Evolutionary conservation across 2,329 filamentous ascomycete species (phyloP).

Genomic region (Aspergillus floridensis): DNA sequence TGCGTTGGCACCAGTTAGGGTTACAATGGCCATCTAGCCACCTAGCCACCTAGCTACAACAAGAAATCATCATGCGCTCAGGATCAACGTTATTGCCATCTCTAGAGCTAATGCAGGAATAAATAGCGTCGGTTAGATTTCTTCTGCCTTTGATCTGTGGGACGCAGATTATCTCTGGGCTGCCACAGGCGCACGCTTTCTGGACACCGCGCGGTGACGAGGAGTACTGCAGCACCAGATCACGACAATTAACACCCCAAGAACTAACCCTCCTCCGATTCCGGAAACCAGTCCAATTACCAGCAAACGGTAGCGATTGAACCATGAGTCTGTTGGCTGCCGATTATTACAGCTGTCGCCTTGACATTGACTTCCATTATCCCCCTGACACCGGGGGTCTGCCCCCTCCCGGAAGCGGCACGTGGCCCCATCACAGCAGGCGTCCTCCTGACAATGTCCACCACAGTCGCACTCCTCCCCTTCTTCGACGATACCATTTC

Average conservation of each 20-base stretch:
- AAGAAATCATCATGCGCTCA: no score
- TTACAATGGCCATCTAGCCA: no score
- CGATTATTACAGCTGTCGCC: conserved; percentile 2
- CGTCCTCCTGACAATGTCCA: conserved; percentile 30
- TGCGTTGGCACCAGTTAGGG: no score
- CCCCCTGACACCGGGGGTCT: conserved; percentile 11
- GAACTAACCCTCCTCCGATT: conserved; percentile 14
- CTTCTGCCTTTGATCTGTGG: no score
- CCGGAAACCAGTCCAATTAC: conserved; percentile 18
- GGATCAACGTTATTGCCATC: no score
- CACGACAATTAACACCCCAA: conserved; percentile 17
- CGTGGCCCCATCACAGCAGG: conserved; percentile 19
- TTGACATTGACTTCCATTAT: conserved; percentile 13
- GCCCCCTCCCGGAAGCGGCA: conserved; percentile 16
- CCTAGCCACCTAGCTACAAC: no score
- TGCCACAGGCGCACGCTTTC: no score
- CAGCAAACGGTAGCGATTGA: conserved; percentile 9
- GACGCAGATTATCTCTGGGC: no score
- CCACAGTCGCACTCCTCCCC: conserved; percentile 93
- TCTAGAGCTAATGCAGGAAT: no score
- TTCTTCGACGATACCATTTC: conserved; percentile 86
- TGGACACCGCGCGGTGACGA: no score
- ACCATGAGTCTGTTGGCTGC: conserved; percentile 5
- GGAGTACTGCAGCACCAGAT: no score
- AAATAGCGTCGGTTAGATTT: no score